Base-by-base conservation (phyloP, 2,329 filamentous ascomycete species). In the Camptophora hylomeconis region DNA sequence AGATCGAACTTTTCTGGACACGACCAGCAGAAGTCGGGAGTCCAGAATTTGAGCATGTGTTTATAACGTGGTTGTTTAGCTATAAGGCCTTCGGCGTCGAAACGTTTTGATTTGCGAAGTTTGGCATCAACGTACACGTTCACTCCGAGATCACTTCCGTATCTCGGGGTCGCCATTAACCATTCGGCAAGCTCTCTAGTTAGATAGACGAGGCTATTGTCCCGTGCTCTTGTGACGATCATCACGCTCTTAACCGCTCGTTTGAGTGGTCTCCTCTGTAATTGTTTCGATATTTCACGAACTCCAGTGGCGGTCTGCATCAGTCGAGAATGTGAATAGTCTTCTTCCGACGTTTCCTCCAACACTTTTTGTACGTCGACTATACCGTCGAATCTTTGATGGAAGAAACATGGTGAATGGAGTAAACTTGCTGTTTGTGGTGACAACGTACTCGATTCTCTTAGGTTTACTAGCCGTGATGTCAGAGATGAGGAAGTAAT, bases 121-220 rank as follows among this genome's bases (percentile, higher is more conserved):
- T 98, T 95, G 41, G 84, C 80, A 54, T 98, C 89, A n/a, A 98
- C 89, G 50, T 92, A 95, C 40, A 98, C 89, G 46, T 87, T 93
- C 30, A 98, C 80, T 9, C 89, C 89, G n/a, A 89, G 52, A 38
- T 89, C 76, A 30, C 73, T 83, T 23, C 83, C 83, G 51, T 98
- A 93, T 26, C 89, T 74, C 8, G 89, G 84, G 3, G 84, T 94
- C 37, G 69, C 71, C 36, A 98, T 69, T 18, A 98, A 66, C 83
- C 87, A 98, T 43, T 76, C 72, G 7, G 87, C 67, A 35, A 98
- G 63, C 52, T 98, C 84, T 35, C 81, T 72, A 2, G 89, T 98
- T 42, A 94, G 65, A 43, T 80, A 72, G 18, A 98, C 87, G 10
- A 98, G 68, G 44, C 82, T 75, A 50, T 98, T 95, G 58, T 98